Percentiles rank a stretch among this genome's conserved stretches.
Evolutionary conservation across 1,284 basidiomycete species (phyloP).

Genomic region (Sparassis latifolia): DNA sequence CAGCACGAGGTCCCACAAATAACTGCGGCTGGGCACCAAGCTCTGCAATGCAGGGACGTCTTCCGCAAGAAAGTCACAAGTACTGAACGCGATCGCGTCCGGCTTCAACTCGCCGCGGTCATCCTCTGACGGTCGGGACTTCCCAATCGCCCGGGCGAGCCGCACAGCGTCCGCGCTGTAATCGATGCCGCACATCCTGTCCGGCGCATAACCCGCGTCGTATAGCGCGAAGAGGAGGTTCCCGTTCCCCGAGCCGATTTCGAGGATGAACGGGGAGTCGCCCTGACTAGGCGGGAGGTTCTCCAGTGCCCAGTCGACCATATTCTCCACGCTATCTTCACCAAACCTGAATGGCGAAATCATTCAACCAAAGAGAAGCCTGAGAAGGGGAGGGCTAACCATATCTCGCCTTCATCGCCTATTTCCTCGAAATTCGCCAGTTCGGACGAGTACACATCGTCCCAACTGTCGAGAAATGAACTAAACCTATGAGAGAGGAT

Average conservation of each 20-base stretch:
- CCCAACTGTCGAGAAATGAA: constrained; percentile 46
- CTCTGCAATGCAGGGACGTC: constrained; percentile 27
- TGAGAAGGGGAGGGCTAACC: constrained; percentile 35
- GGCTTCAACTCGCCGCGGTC: constrained; percentile 3
- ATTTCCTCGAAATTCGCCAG: constrained; percentile 73
- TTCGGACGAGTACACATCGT: constrained; percentile 65
- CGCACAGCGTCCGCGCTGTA: constrained; percentile 73
- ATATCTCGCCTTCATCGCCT: constrained; percentile 86
- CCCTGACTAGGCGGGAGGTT: constrained; percentile 40
- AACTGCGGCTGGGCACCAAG: constrained; percentile 10
- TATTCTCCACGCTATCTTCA: constrained; percentile 72
- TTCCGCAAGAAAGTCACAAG: constrained; percentile 56
- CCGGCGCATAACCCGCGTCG: constrained; percentile 56
- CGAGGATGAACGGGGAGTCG: constrained; percentile 50
- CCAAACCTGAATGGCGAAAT: constrained; percentile 64
- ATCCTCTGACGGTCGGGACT: constrained; percentile 24
- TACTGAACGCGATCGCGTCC: constrained; percentile 41
- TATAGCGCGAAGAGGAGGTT: constrained; percentile 70
- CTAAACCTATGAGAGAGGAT: not conserved
- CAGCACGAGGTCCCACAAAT: constrained; percentile 59
- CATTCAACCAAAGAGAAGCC: not conserved
- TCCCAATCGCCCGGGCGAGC: constrained; percentile 49
- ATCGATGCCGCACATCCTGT: constrained; percentile 67
- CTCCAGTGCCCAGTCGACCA: constrained; percentile 63
- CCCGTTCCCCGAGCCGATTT: constrained; percentile 86